Percentiles rank a stretch among this genome's conserved stretches.
Evolutionary conservation across 192 early-diverging fungal species (phyloP).

Genomic region (Thamnidium elegans): DNA sequence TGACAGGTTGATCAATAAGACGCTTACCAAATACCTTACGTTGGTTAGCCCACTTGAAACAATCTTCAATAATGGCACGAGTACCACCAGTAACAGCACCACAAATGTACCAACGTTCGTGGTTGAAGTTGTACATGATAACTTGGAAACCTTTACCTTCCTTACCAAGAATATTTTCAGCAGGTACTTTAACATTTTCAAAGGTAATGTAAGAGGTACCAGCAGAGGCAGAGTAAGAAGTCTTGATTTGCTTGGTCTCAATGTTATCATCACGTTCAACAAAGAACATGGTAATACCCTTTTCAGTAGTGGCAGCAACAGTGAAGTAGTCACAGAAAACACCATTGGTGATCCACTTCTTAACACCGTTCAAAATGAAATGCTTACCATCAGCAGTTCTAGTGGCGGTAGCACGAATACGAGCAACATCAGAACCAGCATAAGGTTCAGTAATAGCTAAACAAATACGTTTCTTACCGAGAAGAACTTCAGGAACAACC

Average conservation of each 20-base stretch:
- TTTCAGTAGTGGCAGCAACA: constrained; percentile 32
- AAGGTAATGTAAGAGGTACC: constrained; percentile 68
- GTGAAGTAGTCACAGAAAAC: constrained; percentile 48
- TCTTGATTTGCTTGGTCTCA: constrained; percentile 63
- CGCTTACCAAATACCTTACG: constrained; percentile 70
- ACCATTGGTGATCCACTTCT: constrained; percentile 85
- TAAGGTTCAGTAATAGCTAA: constrained; percentile 81
- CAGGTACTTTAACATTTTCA: constrained; percentile 73
- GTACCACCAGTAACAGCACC: constrained; percentile 38
- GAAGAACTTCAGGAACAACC: constrained; percentile 62
- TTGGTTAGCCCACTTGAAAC: constrained; percentile 71
- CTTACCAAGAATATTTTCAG: constrained; percentile 66
- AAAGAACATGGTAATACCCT: constrained; percentile 67
- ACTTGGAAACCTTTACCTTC: constrained; percentile 67
- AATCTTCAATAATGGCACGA: constrained; percentile 54
- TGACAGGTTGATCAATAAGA: constrained; percentile 69
- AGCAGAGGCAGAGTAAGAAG: constrained; percentile 61
- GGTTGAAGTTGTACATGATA: constrained; percentile 75
- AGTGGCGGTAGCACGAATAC: constrained; percentile 64
- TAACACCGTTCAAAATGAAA: constrained; percentile 76
- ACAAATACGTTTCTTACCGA: constrained; percentile 77
- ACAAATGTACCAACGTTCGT: constrained; percentile 63
- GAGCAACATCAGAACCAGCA: constrained; percentile 74
- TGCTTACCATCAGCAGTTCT: constrained; percentile 61
- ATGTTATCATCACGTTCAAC: constrained; percentile 60